Conservation (phyloP, 73 alveolate species). For the Stentor roeselii region DNA sequence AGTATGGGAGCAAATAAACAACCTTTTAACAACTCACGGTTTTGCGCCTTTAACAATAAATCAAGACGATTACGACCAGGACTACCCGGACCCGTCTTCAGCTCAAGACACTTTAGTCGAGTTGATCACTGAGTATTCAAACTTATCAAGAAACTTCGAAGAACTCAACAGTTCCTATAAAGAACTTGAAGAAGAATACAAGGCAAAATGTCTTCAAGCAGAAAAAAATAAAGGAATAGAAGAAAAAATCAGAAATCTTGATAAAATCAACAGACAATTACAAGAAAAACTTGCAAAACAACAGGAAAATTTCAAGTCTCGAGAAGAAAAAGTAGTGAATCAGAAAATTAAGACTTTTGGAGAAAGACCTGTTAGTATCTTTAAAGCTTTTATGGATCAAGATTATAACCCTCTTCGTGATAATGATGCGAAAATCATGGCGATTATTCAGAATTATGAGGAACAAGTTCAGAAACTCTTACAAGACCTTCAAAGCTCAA, state of each 20-base stretch:
- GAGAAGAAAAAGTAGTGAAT: neutral
- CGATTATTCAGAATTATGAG: conserved; percentile 13
- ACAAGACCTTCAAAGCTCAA: neutral
- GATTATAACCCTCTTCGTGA: conserved; percentile 1
- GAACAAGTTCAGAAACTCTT: neutral
- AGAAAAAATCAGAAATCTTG: neutral
- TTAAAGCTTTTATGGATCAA: conserved; percentile 8
- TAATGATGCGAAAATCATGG: conserved; percentile 5
- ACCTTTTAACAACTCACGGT: conserved; percentile 3
- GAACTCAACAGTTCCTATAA: neutral
- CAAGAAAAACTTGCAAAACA: conserved; percentile 14
- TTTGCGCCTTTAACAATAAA: neutral
- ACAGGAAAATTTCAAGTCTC: neutral
- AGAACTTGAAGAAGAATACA: neutral
- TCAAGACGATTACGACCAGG: neutral
- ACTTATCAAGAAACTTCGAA: neutral
- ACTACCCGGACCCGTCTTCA: neutral
- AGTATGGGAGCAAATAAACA: neutral
- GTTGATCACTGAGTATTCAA: neutral
- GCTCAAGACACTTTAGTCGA: neutral
- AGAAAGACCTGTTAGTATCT: neutral
- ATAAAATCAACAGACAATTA: neutral
- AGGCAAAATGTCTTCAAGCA: neutral
- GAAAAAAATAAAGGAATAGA: neutral
- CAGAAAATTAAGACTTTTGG: neutral